Evolutionary conservation across 2,329 filamentous ascomycete genomes (phyloP), one percentile per base, ranked within the genome.

Genomic region (Raffaelea ambrosiae): DNA sequence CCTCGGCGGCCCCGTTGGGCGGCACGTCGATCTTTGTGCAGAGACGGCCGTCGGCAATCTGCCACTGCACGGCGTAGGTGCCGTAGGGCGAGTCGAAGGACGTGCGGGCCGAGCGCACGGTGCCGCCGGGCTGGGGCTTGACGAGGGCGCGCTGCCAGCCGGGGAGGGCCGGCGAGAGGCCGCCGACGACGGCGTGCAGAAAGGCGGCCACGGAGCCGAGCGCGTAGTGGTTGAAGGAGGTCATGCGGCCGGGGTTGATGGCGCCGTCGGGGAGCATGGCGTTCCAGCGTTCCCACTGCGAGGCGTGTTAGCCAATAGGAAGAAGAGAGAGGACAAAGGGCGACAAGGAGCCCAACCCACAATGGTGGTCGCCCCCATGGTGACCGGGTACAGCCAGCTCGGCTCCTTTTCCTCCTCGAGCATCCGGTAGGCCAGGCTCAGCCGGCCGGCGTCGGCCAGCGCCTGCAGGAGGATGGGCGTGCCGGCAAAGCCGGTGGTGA

Each of bases 281-380:
- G 48, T 70, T 63, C 66, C 66, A 69, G n/a, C 67, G 61, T 55
- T 69, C 67, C 66, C 66, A 70, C 14, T 38, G 16, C 5, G 31
- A 16, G 16, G 31, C 16, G 9, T 9, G 31, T 9, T 62, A 59
- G 10, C 4, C 16, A 23, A 22, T 10, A 22, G 14, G 7, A 20
- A 20, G n/a, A n/a, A n/a, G n/a, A n/a, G n/a, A n/a, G n/a, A 11
- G 14, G 13, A 29, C 14, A 29, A 43, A 26, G 19, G 7, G 7
- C 8, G 16, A 22, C 4, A 22, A 20, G 18, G 8, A 23, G 8
- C 8, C 31, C 9, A 33, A 33, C 42, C 18, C 16, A 44, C 42
- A 22, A 52, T 41, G 1, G 64, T 68, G 2, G 66, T 68, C 3
- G 60, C 64, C 9, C 61, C 62, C 63, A 66, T 66, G 9, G 54